Percentiles rank a stretch among this genome's conserved stretches.
Conservation (phyloP, 768 basidiomycete genomes). For the Trametes cingulata region DNA sequence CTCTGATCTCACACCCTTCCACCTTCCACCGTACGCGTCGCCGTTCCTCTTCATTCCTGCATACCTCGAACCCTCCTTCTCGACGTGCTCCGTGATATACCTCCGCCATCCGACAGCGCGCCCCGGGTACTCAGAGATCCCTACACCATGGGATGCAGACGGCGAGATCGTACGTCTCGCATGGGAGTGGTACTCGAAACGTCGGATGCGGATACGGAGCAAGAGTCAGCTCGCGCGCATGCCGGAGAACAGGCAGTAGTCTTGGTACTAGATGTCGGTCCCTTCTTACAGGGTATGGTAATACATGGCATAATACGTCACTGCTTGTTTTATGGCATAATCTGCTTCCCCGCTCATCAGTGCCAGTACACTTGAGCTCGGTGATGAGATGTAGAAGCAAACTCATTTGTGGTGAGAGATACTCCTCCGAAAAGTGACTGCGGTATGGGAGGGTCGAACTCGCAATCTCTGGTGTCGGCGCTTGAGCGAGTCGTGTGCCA, state of each 20-base stretch:
- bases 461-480: too few species aligned
- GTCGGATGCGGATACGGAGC: slow-evolving; percentile 67
- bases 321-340: slow-evolving; percentile 2
- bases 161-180: slow-evolving; percentile 89
- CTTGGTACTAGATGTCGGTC: slow-evolving; percentile 5
- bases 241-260: slow-evolving; percentile 61
- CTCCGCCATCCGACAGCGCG: slow-evolving; percentile 95
- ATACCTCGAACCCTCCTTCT: slow-evolving; percentile 83
- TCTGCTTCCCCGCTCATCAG: not conserved
- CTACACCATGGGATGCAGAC: slow-evolving; percentile 94
- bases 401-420: too few species aligned
- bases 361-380: not conserved
- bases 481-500: too few species aligned
- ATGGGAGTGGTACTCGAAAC: slow-evolving; percentile 93
- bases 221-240: slow-evolving; percentile 59
- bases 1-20: slow-evolving; percentile 64
- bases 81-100: slow-evolving; percentile 89
- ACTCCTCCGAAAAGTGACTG: too few species aligned
- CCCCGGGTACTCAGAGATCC: slow-evolving; percentile 94
- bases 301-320: slow-evolving; percentile 19
- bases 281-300: slow-evolving; percentile 9
- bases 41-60: slow-evolving; percentile 94
- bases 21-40: slow-evolving; percentile 82
- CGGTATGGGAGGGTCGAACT: too few species aligned
- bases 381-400: too few species aligned